Evolutionary conservation across 2,329 filamentous ascomycete species (phyloP).

Genomic region (Tothia fuscella): DNA sequence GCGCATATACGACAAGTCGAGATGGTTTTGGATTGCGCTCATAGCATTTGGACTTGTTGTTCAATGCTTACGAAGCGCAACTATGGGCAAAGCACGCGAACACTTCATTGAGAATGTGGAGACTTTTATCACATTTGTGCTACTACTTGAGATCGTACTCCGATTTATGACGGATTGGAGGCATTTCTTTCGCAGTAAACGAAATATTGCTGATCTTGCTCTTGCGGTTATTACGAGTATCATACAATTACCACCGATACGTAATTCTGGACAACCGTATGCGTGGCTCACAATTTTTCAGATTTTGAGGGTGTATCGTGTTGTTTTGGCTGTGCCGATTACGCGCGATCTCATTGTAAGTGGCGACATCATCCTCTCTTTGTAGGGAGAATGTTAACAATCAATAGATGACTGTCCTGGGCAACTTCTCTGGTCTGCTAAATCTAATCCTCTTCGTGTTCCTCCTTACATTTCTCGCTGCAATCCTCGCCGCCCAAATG

Average conservation of each 20-base stretch:
- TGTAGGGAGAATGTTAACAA: no score
- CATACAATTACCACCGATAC: slow-evolving; percentile 76
- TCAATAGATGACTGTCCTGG: slow-evolving; percentile 74
- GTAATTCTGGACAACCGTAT: slow-evolving; percentile 58
- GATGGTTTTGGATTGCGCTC: slow-evolving; percentile 64
- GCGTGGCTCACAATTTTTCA: slow-evolving; percentile 89
- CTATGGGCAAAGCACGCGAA: slow-evolving; percentile 52
- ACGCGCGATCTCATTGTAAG: slow-evolving; percentile 81
- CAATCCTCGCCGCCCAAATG: slow-evolving; percentile 86
- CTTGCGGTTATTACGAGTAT: slow-evolving; percentile 72
- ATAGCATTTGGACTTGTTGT: slow-evolving; percentile 72
- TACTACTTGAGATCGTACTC: slow-evolving; percentile 72
- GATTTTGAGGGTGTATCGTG: slow-evolving; percentile 79
- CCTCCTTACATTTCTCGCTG: slow-evolving; percentile 82
- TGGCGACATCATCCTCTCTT: no score
- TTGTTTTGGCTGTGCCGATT: slow-evolving; percentile 79
- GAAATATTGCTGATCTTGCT: slow-evolving; percentile 68
- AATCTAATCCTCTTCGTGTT: slow-evolving; percentile 97
- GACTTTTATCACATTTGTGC: slow-evolving; percentile 60
- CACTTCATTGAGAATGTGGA: slow-evolving; percentile 61
- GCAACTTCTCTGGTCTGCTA: slow-evolving; percentile 81
- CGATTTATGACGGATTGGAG: slow-evolving; percentile 72
- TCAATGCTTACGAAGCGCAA: slow-evolving; percentile 64
- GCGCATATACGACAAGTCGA: slow-evolving; percentile 59
- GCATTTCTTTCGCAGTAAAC: slow-evolving; percentile 58